Conservation (phyloP, 352 stramenopile species). For the Phytophthora crassamura region DNA sequence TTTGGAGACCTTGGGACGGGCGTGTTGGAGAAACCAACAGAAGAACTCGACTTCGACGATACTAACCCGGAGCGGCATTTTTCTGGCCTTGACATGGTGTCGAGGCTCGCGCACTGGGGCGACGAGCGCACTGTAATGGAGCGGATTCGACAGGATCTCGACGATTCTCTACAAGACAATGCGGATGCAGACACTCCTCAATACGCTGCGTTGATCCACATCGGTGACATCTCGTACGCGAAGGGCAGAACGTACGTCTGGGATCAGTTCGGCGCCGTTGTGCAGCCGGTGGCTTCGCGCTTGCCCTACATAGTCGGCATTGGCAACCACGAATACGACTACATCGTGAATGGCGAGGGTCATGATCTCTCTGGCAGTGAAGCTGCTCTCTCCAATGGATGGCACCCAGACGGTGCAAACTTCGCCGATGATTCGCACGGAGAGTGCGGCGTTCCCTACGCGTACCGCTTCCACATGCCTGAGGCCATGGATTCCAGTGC, state of each 20-base stretch:
- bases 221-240: slow-evolving; percentile 85
- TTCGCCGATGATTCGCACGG: slow-evolving; percentile 64
- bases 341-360: slow-evolving; percentile 27
- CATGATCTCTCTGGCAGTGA: slow-evolving; percentile 30
- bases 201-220: slow-evolving; percentile 72
- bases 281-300: slow-evolving; percentile 71
- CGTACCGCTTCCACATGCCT: slow-evolving; percentile 77
- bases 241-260: slow-evolving; percentile 69
- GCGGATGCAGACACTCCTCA: slow-evolving; percentile 37
- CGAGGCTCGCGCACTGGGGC: slow-evolving; percentile 27
- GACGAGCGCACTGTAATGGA: slow-evolving; percentile 40
- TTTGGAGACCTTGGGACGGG: slow-evolving; percentile 66
- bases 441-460: slow-evolving; percentile 84
- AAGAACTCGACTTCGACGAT: slow-evolving; percentile 31
- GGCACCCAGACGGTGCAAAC: slow-evolving; percentile 24
- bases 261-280: slow-evolving; percentile 83
- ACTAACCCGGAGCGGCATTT: slow-evolving; percentile 31
- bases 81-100: slow-evolving; percentile 29
- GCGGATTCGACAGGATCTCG: slow-evolving; percentile 33
- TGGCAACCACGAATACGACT: slow-evolving; percentile 53
- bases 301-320: slow-evolving; percentile 81
- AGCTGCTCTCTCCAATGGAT: slow-evolving; percentile 26
- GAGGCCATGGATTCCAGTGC: slow-evolving; percentile 26
- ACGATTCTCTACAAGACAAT: slow-evolving; percentile 14
- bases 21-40: slow-evolving; percentile 27